Percentiles rank a stretch among this genome's conserved stretches.
Conservation (phyloP, 345 rosid genomes). For the Cardamine resedifolia region DNA sequence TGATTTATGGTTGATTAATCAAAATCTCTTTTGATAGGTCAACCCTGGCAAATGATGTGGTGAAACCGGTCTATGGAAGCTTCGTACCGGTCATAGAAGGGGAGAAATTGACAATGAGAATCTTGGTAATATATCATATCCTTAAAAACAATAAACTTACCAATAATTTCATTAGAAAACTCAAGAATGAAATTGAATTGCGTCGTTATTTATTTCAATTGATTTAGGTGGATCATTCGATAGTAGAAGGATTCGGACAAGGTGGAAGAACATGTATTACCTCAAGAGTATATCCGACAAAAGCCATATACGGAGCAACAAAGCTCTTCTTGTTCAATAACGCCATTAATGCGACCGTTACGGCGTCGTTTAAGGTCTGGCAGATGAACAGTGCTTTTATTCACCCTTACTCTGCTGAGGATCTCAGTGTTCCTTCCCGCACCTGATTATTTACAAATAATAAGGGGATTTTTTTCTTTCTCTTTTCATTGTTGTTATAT, state of each 20-base stretch:
- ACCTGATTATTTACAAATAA: constrained; percentile 15
- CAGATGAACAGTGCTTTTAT: constrained; percentile 71
- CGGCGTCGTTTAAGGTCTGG: constrained; percentile 62
- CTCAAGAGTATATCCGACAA: constrained; percentile 72
- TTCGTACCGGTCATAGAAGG: constrained; percentile 66
- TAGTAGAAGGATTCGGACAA: constrained; percentile 77
- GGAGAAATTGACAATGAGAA: constrained; percentile 66
- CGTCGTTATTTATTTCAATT: neutral
- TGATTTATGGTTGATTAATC: too few species aligned
- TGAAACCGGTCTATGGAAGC: constrained; percentile 55
- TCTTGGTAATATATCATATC: constrained; percentile 52
- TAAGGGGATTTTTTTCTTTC: neutral
- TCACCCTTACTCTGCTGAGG: constrained; percentile 43
- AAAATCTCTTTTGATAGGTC: constrained; percentile 46
- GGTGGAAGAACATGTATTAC: constrained; percentile 74
- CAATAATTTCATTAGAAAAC: neutral
- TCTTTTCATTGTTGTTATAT: neutral
- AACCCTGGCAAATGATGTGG: constrained; percentile 62
- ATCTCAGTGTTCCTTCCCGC: constrained; percentile 8
- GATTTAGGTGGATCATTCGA: constrained; percentile 72
- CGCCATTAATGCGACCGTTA: constrained; percentile 49
- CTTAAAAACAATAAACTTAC: neutral
- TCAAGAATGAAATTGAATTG: neutral
- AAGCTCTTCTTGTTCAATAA: constrained; percentile 75
- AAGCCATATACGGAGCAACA: constrained; percentile 69